These are phyloP conservation scores for Cytospora chrysosperma DNA, from an alignment of 2,329 filamentous ascomycete genomes.

Conservation along the genomic window DNA sequence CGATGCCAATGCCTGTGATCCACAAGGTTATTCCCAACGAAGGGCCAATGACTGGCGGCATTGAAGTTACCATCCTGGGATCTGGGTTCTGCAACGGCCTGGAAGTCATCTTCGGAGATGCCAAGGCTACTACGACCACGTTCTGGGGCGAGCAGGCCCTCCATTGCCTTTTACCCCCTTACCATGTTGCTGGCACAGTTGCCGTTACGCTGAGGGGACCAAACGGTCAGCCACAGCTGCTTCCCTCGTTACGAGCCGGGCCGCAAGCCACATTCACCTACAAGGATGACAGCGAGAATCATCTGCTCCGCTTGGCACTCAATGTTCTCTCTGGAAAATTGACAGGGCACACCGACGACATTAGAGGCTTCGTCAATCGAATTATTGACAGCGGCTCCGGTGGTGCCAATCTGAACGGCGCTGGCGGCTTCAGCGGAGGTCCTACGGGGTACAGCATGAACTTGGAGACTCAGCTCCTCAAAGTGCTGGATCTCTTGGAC, in stretches of 20 bases:
- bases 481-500: slow-evolving; percentile 75
- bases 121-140: slow-evolving; percentile 66
- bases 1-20: slow-evolving; percentile 57
- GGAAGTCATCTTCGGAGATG: slow-evolving; percentile 79
- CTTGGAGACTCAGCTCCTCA: slow-evolving; percentile 68
- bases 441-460: slow-evolving; percentile 33
- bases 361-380: slow-evolving; percentile 59
- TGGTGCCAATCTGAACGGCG: slow-evolving; percentile 44
- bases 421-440: slow-evolving; percentile 35
- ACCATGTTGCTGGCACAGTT: slow-evolving; percentile 65
- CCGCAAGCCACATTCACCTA: slow-evolving; percentile 67
- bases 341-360: slow-evolving; percentile 61
- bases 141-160: slow-evolving; percentile 80
- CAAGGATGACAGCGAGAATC: slow-evolving; percentile 67
- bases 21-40: slow-evolving; percentile 82
- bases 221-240: slow-evolving; percentile 36
- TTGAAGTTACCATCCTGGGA: slow-evolving; percentile 82
- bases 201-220: slow-evolving; percentile 66
- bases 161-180: slow-evolving; percentile 75
- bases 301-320: slow-evolving; percentile 67
- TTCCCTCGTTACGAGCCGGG: slow-evolving; percentile 33
- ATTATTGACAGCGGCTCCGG: slow-evolving; percentile 51
- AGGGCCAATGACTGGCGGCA: slow-evolving; percentile 78
- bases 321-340: slow-evolving; percentile 63
- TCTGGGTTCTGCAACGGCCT: slow-evolving; percentile 74